A percentile compares a stretch with the other conserved stretches of the same genome.
These are phyloP conservation scores for Nadsonia fulvescens DNA, from an alignment of 805 yeast genomes.

Conservation along the genomic window DNA sequence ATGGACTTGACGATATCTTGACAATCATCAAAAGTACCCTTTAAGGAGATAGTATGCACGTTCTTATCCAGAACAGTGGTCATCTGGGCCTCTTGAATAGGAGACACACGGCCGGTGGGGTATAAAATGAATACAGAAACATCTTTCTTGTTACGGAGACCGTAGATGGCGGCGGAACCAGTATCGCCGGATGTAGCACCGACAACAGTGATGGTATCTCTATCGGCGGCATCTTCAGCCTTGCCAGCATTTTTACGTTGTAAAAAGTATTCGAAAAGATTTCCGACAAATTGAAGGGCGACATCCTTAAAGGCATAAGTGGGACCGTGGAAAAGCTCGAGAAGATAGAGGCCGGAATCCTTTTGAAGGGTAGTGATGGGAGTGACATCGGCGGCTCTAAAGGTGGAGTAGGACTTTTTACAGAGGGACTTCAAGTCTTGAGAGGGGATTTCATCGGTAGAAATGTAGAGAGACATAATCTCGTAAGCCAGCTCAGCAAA, in stretches of 20 bases:
- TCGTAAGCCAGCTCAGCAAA: slow-evolving; percentile 80
- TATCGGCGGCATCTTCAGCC: slow-evolving; percentile 28
- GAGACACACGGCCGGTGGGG: slow-evolving; percentile 95
- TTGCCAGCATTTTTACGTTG: slow-evolving; percentile 47
- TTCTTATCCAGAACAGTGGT: slow-evolving; percentile 85
- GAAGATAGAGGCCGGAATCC: slow-evolving; percentile 40
- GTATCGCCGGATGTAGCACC: slow-evolving; percentile 99
- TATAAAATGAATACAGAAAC: slow-evolving; percentile 93
- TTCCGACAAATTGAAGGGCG: slow-evolving; percentile 95
- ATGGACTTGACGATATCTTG: slow-evolving; percentile 90
- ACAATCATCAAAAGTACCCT: slow-evolving; percentile 95
- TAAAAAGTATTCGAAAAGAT: slow-evolving; percentile 83
- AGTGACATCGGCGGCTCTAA: slow-evolving; percentile 75
- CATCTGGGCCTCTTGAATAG: slow-evolving; percentile 97
- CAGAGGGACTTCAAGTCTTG: slow-evolving; percentile 48
- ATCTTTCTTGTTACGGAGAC: slow-evolving; percentile 89
- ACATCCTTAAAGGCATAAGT: slow-evolving; percentile 98
- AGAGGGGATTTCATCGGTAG: slow-evolving; percentile 52
- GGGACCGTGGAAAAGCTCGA: slow-evolving; percentile 97
- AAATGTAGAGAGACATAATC: slow-evolving; percentile 65
- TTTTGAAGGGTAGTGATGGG: slow-evolving; percentile 52
- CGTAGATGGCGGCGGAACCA: slow-evolving; percentile 97
- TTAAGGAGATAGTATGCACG: slow-evolving; percentile 87
- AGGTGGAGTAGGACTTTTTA: slow-evolving; percentile 67
- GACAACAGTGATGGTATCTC: slow-evolving; percentile 82